These are phyloP conservation scores for Nemania diffusa DNA, from an alignment of 2,329 filamentous ascomycete species.

Conservation along the genomic window DNA sequence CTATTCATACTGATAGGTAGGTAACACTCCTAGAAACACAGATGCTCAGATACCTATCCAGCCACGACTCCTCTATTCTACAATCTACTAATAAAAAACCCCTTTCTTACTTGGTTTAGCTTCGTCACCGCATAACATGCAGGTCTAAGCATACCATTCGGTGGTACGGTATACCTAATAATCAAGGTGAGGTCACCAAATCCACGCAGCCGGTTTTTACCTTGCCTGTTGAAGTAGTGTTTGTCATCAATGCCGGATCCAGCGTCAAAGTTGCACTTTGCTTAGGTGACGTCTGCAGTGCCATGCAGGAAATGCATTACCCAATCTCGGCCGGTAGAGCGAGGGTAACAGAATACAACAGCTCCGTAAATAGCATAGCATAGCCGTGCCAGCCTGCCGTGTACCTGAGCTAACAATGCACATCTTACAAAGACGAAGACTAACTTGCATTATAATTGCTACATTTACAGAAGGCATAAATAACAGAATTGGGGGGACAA, in stretches of 20 bases:
- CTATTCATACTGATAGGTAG: too few relatives aligned
- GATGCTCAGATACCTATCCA: too few relatives aligned
- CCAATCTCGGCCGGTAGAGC: background rate
- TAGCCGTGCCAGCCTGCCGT: background rate
- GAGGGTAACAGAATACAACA: background rate
- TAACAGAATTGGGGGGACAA: background rate
- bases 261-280: background rate
- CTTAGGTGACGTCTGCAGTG: background rate
- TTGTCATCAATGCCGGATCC: background rate
- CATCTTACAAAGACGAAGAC: slow-evolving; percentile 1
- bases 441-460: slow-evolving; percentile 16
- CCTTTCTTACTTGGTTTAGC: too few relatives aligned
- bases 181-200: background rate
- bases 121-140: too few relatives aligned
- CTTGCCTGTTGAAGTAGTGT: background rate
- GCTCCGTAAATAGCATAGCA: background rate
- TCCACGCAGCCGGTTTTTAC: background rate
- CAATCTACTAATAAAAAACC: too few relatives aligned
- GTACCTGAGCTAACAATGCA: slow-evolving; percentile 4
- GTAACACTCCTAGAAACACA: too few relatives aligned
- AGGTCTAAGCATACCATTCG: background rate
- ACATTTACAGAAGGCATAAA: background rate
- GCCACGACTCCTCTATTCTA: too few relatives aligned
- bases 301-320: background rate
- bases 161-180: background rate